phyloP scores from a whole-genome alignment of 225 moss, liverwort and hornwort species.

The Physcomitrium patens region DNA sequence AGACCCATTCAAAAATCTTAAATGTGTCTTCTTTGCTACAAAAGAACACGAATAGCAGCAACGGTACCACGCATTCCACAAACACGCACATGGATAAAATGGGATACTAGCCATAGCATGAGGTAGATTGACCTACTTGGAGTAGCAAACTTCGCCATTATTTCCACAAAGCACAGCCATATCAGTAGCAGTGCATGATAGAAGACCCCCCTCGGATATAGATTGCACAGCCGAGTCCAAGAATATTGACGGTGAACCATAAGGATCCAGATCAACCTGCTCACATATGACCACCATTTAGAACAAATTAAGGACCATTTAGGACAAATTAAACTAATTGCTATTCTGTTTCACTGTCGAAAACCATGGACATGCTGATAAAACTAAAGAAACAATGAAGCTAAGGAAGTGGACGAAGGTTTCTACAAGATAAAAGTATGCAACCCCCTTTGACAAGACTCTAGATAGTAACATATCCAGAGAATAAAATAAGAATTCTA shows the following conservation, averaged over 20 bases:
- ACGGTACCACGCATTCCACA: background rate
- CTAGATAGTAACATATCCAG: background rate
- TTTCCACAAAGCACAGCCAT: conserved; percentile 99
- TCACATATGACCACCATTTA: conserved; percentile 2
- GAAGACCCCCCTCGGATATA: conserved; percentile 84
- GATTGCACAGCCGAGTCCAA: conserved; percentile 98
- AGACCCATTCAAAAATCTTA: background rate
- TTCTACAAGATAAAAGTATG: background rate
- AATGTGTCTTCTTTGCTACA: background rate
- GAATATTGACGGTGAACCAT: conserved; percentile 95
- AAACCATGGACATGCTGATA: background rate
- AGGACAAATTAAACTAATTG: background rate
- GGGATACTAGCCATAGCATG: conserved; percentile 8
- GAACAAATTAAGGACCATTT: no score
- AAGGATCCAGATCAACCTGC: conserved; percentile 97
- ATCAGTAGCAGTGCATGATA: conserved; percentile 94
- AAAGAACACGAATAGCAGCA: background rate
- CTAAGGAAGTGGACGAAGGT: background rate
- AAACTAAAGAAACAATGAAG: background rate
- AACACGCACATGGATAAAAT: conserved; percentile 9
- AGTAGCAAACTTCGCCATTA: conserved; percentile 99
- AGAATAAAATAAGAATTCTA: background rate
- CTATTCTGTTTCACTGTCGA: background rate
- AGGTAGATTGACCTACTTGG: conserved; percentile 60
- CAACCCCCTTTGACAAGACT: background rate